phyloP scores from a whole-genome alignment of 768 basidiomycete species.

The Favolaschia claudopus region DNA sequence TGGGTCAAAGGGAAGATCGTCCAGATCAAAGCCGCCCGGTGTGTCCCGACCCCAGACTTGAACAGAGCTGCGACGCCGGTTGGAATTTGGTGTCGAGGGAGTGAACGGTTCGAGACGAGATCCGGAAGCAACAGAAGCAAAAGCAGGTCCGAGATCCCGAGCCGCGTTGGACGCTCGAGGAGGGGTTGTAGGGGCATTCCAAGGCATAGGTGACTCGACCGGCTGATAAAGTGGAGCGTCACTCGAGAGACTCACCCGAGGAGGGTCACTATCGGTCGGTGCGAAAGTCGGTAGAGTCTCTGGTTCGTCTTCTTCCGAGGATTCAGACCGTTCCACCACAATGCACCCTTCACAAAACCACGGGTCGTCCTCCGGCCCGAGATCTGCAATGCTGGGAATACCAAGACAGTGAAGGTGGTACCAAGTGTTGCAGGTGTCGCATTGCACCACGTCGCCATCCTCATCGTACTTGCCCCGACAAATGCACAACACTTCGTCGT shows the following conservation, averaged over 20 bases:
- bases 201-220: slow-evolving; percentile 63
- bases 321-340: slow-evolving; percentile 49
- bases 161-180: slow-evolving; percentile 20
- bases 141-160: slow-evolving; percentile 33
- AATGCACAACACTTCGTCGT: slow-evolving; percentile 65
- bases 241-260: slow-evolving; percentile 46
- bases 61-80: slow-evolving; percentile 9
- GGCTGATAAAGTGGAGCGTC: slow-evolving; percentile 70
- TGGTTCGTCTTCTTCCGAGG: slow-evolving; percentile 40
- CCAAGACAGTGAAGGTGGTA: slow-evolving; percentile 85
- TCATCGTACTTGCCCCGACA: slow-evolving; percentile 72
- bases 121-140: slow-evolving; percentile 43
- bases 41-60: slow-evolving; percentile 32
- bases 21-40: slow-evolving; percentile 48
- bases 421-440: slow-evolving; percentile 82
- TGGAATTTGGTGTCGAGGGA: slow-evolving; percentile 55
- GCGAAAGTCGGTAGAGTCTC: slow-evolving; percentile 64
- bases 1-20: slow-evolving; percentile 76
- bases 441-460: slow-evolving; percentile 76
- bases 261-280: slow-evolving; percentile 62
- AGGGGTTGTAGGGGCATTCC: slow-evolving; percentile 31
- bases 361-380: slow-evolving; percentile 79
- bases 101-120: slow-evolving; percentile 61
- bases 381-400: slow-evolving; percentile 64
- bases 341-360: slow-evolving; percentile 78